Evolutionary conservation across 352 stramenopile species (phyloP), one percentile per base, ranked within the genome.

Genomic region (Pythium folliculosum): DNA sequence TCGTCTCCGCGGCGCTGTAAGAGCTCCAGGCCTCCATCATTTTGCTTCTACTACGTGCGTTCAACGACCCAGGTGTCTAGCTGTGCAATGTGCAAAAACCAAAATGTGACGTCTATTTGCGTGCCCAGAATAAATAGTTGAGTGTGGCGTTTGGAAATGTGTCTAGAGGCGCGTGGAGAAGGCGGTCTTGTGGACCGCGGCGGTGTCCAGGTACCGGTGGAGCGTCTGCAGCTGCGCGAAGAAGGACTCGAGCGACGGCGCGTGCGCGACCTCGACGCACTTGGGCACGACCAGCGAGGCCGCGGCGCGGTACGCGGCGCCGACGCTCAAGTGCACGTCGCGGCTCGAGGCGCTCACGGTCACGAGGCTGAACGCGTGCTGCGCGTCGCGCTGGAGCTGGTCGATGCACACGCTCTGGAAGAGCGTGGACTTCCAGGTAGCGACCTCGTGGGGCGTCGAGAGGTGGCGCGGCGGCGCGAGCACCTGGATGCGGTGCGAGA

Each of bases 151-250:
- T 49, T 25, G 44, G 17, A 7, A 8, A 14, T 52, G 0, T 7
- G 32, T 64, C 27, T 22, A 69, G 17, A 86, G 56, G 19, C 57
- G 66, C 25, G 71, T 80, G 5, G 78, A 74, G 47, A 89, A 89
- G 8, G 77, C 78, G 1, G 47, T 71, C 25, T 55, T 17, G 38
- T 89, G 78, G 3, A 63, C 56, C 10, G 75, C 71, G 0, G 73
- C 71, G 9, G 70, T 63, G 27, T 55, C 55, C 21, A 89, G 40
- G 51, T 87, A 89, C 22, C 70, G 65, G 62, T 85, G 64, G 38
- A 89, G 69, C 27, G 76, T 89, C 38, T 70, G 66, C 22, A 88
- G 71, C 55, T 88, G 78, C 32, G 81, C 81, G 55, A 82, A 89
- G 47, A 89, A 89, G 17, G 74, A 65, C 32, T 89, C 81, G 8